Conservation (phyloP, 257 asterid genomes). For the Nicotiana benthamiana region DNA sequence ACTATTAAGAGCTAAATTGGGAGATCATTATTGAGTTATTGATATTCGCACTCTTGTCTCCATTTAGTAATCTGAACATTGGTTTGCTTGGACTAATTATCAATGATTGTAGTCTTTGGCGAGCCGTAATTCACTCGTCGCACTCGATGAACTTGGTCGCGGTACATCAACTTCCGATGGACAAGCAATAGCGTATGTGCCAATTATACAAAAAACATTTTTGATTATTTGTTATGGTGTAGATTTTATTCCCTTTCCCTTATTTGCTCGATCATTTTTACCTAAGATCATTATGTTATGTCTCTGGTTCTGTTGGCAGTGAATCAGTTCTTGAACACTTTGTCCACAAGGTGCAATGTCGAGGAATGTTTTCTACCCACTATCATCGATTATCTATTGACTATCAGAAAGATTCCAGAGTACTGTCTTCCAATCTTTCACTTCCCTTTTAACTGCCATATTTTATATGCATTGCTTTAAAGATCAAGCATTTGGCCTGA, state of each 20-base stretch:
- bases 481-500: background rate
- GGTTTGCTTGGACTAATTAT: background rate
- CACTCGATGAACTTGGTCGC: slow-evolving; percentile 94
- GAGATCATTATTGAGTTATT: background rate
- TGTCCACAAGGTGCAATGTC: slow-evolving; percentile 64
- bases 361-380: slow-evolving; percentile 98
- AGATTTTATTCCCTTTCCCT: background rate
- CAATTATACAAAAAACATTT: background rate
- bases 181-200: slow-evolving; percentile 96
- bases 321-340: slow-evolving; percentile 94
- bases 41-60: background rate
- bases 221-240: background rate
- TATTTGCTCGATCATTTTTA: background rate
- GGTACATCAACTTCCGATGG: slow-evolving; percentile 99
- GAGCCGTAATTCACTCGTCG: slow-evolving; percentile 75
- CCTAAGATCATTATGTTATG: background rate
- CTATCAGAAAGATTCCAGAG: slow-evolving; percentile 76
- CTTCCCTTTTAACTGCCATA: background rate
- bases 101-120: slow-evolving; percentile 59
- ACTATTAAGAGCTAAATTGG: background rate
- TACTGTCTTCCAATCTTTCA: slow-evolving; percentile 8
- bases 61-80: slow-evolving; percentile 12
- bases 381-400: slow-evolving; percentile 82
- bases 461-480: background rate
- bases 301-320: slow-evolving; percentile 37